Percentiles rank a stretch among this genome's conserved stretches.
Evolutionary conservation across 1,284 basidiomycete species (phyloP).

Genomic region (Marasmius sp.): DNA sequence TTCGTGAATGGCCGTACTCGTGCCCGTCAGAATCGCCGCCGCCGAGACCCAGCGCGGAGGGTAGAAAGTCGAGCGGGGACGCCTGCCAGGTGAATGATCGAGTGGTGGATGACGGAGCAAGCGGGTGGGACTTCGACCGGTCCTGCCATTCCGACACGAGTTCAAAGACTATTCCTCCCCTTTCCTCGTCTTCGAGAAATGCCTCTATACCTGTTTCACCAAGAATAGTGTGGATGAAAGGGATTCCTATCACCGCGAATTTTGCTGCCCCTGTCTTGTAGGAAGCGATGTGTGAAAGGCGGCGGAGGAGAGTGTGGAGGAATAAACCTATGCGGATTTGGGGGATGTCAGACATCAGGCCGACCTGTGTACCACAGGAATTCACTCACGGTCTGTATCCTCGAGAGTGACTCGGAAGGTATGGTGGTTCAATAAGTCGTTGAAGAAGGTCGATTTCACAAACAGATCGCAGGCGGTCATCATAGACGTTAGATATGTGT

Average conservation of each 20-base stretch:
- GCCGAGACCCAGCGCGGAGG: not conserved
- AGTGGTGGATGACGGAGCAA: not conserved
- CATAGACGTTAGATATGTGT: constrained; percentile 7
- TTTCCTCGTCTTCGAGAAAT: not conserved
- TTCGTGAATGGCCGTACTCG: not conserved
- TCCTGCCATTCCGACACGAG: not conserved
- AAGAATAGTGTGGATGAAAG: constrained; percentile 8
- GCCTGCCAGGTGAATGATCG: constrained; percentile 1
- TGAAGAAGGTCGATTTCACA: constrained; percentile 12
- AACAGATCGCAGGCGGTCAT: constrained; percentile 13
- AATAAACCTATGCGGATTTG: constrained; percentile 4
- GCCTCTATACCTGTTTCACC: constrained; percentile 2
- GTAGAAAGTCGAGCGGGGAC: not conserved
- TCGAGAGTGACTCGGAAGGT: constrained; percentile 8
- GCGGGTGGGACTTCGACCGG: not conserved
- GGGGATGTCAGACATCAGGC: not conserved
- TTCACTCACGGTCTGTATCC: constrained; percentile 9
- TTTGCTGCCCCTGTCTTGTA: constrained; percentile 13
- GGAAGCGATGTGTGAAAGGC: constrained; percentile 9
- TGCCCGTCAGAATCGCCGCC: not conserved
- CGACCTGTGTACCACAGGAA: not conserved
- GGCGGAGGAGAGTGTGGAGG: constrained; percentile 12
- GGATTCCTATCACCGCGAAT: constrained; percentile 11
- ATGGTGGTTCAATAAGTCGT: constrained; percentile 7
- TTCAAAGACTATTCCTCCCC: constrained; percentile 2